Percentiles rank a stretch among this genome's conserved stretches.
Evolutionary conservation across 1,284 basidiomycete species (phyloP).

Genomic region (Dichomitus squalens): DNA sequence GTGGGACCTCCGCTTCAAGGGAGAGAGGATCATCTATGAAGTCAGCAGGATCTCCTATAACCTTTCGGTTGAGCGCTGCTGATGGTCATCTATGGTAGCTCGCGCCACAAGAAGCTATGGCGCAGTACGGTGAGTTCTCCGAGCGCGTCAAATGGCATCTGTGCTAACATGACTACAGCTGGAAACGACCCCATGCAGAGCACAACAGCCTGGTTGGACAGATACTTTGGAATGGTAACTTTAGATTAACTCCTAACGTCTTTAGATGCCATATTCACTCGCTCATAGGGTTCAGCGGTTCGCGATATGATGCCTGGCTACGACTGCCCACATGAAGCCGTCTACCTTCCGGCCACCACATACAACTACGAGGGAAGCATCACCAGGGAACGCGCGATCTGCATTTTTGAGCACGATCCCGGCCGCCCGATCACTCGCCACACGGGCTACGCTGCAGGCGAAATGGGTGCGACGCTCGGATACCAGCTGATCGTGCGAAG

Average conservation of each 20-base stretch:
- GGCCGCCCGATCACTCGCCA: constrained; percentile 62
- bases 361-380: constrained; percentile 47
- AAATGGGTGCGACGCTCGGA: constrained; percentile 61
- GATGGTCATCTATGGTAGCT: constrained; percentile 33
- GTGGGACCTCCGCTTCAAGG: constrained; percentile 66
- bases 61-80: not conserved
- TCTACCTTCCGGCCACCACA: constrained; percentile 59
- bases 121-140: constrained; percentile 54
- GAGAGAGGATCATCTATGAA: constrained; percentile 68
- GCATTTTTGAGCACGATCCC: constrained; percentile 65
- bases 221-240: constrained; percentile 62
- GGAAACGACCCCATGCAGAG: constrained; percentile 68
- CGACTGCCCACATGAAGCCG: constrained; percentile 65
- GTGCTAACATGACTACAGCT: constrained; percentile 34
- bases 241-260: not conserved
- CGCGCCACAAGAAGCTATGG: constrained; percentile 60
- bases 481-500: constrained; percentile 60
- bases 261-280: not conserved
- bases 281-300: constrained; percentile 41
- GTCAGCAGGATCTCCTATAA: constrained; percentile 28
- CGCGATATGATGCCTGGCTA: constrained; percentile 63
- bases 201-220: constrained; percentile 65
- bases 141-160: not conserved
- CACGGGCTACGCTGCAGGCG: constrained; percentile 49
- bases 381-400: constrained; percentile 54